Evolutionary conservation across 75 land plant species (phyloP).

Genomic region (Pinus taeda): DNA sequence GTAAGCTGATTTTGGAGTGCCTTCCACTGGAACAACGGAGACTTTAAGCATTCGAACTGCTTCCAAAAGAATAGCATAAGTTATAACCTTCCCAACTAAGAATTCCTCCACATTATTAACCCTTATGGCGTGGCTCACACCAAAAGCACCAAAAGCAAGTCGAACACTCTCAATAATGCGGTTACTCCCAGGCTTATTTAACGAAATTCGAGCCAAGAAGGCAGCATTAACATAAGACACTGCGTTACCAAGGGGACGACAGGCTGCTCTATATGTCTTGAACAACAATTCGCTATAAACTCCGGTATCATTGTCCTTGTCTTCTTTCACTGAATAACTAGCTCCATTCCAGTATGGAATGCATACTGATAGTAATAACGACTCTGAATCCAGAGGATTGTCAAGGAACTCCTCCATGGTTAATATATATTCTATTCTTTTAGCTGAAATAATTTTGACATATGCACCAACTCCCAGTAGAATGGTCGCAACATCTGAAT

Average conservation of each 20-base stretch:
- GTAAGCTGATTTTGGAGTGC: slow-evolving; percentile 38
- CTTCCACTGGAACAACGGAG: slow-evolving; percentile 36
- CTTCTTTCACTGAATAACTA: background rate
- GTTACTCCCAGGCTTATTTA: slow-evolving; percentile 9
- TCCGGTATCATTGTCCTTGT: background rate
- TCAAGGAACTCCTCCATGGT: slow-evolving; percentile 66
- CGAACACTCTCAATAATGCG: slow-evolving; percentile 23
- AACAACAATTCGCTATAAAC: slow-evolving; percentile 17
- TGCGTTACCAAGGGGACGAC: slow-evolving; percentile 81
- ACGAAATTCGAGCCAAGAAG: slow-evolving; percentile 46
- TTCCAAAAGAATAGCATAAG: slow-evolving; percentile 35
- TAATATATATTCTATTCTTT: slow-evolving; percentile 1
- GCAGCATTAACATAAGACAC: slow-evolving; percentile 80
- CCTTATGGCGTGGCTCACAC: slow-evolving; percentile 66
- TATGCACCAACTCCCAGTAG: slow-evolving; percentile 57
- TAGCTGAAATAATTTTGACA: slow-evolving; percentile 28
- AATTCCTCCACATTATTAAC: slow-evolving; percentile 63
- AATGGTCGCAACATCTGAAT: slow-evolving; percentile 81
- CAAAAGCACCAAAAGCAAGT: slow-evolving; percentile 81
- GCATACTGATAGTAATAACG: slow-evolving; percentile 48
- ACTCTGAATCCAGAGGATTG: slow-evolving; percentile 26
- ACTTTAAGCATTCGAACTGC: slow-evolving; percentile 47
- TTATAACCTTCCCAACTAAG: slow-evolving; percentile 35
- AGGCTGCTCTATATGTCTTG: slow-evolving; percentile 56
- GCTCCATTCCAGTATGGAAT: slow-evolving; percentile 38